A percentile compares a stretch with the other conserved stretches of the same genome.
Conservation (phyloP, 192 early-diverging fungal species). For the Hyaloraphidium curvatum region DNA sequence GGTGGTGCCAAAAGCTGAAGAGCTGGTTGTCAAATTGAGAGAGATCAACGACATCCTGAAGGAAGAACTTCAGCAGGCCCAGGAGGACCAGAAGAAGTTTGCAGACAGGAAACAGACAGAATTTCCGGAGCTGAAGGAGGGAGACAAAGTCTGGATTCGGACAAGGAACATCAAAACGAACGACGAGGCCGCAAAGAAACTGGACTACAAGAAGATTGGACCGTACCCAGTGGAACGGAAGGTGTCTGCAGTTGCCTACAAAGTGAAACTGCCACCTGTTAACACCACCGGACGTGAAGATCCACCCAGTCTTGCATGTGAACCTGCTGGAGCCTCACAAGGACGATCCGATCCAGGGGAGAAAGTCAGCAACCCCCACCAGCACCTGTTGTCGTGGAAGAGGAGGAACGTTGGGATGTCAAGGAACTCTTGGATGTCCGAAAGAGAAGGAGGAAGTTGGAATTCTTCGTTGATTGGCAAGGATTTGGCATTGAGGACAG, state of each 20-base stretch:
- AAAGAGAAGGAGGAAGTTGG: too few species aligned
- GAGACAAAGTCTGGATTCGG: constrained; percentile 10
- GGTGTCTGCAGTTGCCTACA: constrained; percentile 4
- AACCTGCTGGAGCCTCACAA: constrained; percentile 8
- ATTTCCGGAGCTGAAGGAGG: neutral
- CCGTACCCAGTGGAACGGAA: constrained; percentile 9
- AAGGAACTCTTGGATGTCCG: too few species aligned
- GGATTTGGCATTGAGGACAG: too few species aligned
- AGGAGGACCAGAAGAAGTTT: constrained; percentile 6
- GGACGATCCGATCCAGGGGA: neutral
- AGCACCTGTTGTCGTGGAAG: too few species aligned
- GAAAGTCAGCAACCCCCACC: too few species aligned
- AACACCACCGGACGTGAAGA: constrained; percentile 9
- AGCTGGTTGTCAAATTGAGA: too few species aligned
- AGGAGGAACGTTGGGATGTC: too few species aligned
- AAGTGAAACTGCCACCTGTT: constrained; percentile 10
- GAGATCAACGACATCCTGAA: too few species aligned
- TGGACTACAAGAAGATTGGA: constrained; percentile 8
- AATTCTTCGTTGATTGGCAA: too few species aligned
- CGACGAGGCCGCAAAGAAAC: neutral
- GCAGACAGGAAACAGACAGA: neutral
- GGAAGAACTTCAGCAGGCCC: too few species aligned
- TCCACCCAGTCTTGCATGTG: constrained; percentile 25
- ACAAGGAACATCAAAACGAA: constrained; percentile 4
- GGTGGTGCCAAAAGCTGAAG: too few species aligned